Evolutionary conservation across 1,284 basidiomycete species (phyloP).

Genomic region (Ustanciosporium gigantosporum): DNA sequence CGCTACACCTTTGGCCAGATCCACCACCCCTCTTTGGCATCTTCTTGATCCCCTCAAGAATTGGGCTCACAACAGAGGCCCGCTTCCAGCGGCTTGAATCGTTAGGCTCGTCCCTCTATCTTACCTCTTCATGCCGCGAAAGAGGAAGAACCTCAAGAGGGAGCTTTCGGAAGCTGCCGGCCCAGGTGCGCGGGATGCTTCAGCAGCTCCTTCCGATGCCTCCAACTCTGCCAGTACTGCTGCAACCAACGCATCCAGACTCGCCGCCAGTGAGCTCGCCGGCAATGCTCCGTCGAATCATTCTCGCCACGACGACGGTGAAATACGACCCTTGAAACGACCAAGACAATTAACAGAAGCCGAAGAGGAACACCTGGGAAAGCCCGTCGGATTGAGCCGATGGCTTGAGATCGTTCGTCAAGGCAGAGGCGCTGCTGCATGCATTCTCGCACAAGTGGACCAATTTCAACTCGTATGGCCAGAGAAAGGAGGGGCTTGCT

Average conservation of each 20-base stretch:
- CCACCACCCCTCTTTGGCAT: too few relatives aligned
- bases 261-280: neutral
- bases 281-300: neutral
- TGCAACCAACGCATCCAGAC: neutral
- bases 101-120: too few relatives aligned
- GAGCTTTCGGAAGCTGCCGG: constrained; percentile 27
- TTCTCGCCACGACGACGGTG: neutral
- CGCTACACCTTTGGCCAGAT: too few relatives aligned
- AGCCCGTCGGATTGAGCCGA: constrained; percentile 14
- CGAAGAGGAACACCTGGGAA: constrained; percentile 32
- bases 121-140: constrained; percentile 44
- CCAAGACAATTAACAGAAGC: constrained; percentile 5
- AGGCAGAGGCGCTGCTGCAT: constrained; percentile 35
- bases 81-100: too few relatives aligned
- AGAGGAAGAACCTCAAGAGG: constrained; percentile 26
- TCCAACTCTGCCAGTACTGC: neutral
- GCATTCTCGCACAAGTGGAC: constrained; percentile 14
- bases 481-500: neutral
- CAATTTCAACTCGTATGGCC: neutral
- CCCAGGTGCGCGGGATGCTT: too few relatives aligned
- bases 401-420: constrained; percentile 23
- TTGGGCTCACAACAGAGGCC: too few relatives aligned
- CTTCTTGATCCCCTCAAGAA: too few relatives aligned
- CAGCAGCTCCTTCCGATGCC: too few relatives aligned
- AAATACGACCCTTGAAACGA: constrained; percentile 4